Evolutionary conservation across 2,329 filamentous ascomycete genomes (phyloP), one percentile per base, ranked within the genome.

Genomic region (Diaporthe sp.): DNA sequence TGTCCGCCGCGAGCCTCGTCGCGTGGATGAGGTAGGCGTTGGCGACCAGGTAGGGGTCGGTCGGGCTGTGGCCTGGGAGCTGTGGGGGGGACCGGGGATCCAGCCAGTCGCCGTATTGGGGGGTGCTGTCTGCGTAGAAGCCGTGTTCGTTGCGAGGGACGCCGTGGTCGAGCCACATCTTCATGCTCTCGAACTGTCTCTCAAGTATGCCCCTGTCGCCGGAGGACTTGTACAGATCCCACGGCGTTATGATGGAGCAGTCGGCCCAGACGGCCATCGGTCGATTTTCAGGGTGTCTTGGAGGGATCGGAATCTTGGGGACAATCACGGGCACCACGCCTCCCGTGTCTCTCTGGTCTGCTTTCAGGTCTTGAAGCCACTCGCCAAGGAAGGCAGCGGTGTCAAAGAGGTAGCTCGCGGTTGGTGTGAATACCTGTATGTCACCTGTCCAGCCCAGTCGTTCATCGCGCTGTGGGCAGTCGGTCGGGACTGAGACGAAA

Each of bases 381-480:
- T 78, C 82, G n/a, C 81, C 77, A 71, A 88, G 86, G 75, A 91
- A 87, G 0, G 86, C 88, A 0, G 83, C 79, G 1, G 87, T 86
- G 76, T 90, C 83, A 78, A 88, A 92, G 0, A 92, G 81, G 75
- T 87, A 91, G 66, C 84, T 87, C 0, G 87, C 85, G 0, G 88
- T 86, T 0, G 87, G 86, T 0, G 83, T 81, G 72, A 91, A 91
- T 0, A 85, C 83, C 44, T 86, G 86, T 5, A 84, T 81, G 75
- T 89, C 86, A 22, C 89, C 86, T 0, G 86, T 88, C 89, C 89
- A 89, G 25, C 86, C 86, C 7, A 90, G 79, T 0, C 88, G 83
- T 78, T 90, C 88, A 68, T 91, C 88, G 1, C 88, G 83, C 75
- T 90, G 87, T 0, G 88, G 88, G 75, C 88, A 90, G 76, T 92